A percentile compares a stretch with the other conserved stretches of the same genome.
Evolutionary conservation across 306 rosid genomes (phyloP).

Genomic region (Chamaecrista fasciculata): DNA sequence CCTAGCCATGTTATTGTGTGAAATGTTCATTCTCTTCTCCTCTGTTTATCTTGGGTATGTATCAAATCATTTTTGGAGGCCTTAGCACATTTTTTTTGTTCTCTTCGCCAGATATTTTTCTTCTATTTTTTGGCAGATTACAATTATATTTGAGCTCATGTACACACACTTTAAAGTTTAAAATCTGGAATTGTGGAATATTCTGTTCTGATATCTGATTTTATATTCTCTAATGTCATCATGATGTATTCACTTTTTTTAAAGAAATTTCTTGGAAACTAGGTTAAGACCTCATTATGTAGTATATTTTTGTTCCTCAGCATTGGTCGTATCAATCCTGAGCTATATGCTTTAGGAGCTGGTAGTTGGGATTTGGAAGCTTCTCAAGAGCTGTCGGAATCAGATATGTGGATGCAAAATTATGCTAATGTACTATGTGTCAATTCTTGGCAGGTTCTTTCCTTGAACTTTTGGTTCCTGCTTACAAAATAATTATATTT

Average conservation of each 20-base stretch:
- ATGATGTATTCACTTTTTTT: neutral
- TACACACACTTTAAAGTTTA: too few relatives aligned
- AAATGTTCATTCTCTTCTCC: neutral
- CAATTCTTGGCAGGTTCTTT: constrained; percentile 91
- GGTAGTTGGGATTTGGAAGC: constrained; percentile 54
- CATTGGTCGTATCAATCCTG: constrained; percentile 83
- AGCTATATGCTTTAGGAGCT: constrained; percentile 75
- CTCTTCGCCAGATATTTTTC: neutral
- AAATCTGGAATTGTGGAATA: constrained; percentile 21
- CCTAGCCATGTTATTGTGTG: neutral
- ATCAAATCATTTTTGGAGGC: constrained; percentile 19
- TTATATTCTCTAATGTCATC: constrained; percentile 22
- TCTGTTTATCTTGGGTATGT: neutral
- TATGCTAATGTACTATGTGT: constrained; percentile 76
- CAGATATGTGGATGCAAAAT: constrained; percentile 69
- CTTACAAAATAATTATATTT: neutral
- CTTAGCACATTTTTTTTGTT: neutral
- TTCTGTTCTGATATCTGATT: constrained; percentile 25
- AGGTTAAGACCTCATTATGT: constrained; percentile 23
- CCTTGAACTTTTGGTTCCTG: constrained; percentile 15
- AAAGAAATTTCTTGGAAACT: constrained; percentile 24
- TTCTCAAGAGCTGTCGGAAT: constrained; percentile 40
- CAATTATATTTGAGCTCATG: neutral
- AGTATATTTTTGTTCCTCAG: constrained; percentile 48
- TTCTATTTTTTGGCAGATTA: neutral